Conservation (phyloP, 2,329 filamentous ascomycete genomes). For the Didymella glomerata region DNA sequence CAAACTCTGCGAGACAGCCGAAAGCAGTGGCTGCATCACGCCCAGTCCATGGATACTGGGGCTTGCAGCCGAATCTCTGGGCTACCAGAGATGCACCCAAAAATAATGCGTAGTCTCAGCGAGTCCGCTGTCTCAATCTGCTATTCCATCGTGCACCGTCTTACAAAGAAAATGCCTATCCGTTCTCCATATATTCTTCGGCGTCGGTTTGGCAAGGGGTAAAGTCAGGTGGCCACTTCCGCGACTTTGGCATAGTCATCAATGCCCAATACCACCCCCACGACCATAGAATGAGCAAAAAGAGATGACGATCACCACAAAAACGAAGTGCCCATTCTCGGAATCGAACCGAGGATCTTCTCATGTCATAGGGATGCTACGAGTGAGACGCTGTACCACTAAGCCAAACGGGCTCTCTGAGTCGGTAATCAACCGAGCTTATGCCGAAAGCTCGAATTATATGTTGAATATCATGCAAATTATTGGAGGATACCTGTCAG, state of each 20-base stretch:
- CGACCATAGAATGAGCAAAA: too few species aligned
- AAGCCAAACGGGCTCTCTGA: slow-evolving; percentile 26
- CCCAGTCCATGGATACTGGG: too few species aligned
- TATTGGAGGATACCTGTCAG: not conserved
- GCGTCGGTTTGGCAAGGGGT: too few species aligned
- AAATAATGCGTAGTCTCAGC: not conserved
- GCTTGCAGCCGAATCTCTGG: too few species aligned
- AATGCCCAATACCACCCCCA: too few species aligned
- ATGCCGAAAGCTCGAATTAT: not conserved
- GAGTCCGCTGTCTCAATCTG: too few species aligned
- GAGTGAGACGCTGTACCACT: slow-evolving; percentile 40
- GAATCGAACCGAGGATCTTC: slow-evolving; percentile 37
- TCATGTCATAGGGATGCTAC: slow-evolving; percentile 26
- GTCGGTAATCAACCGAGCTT: slow-evolving; percentile 14
- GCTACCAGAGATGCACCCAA: too few species aligned
- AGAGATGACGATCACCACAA: not conserved
- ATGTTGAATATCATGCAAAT: not conserved
- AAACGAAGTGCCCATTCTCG: slow-evolving; percentile 24
- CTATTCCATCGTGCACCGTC: not conserved
- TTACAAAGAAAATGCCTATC: too few species aligned
- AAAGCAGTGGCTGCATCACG: too few species aligned
- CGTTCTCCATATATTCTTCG: too few species aligned
- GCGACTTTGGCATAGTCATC: not conserved
- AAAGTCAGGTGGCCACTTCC: not conserved
- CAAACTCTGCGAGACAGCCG: too few species aligned